These are phyloP conservation scores for Termitomyces sp. DNA, from an alignment of 768 basidiomycete genomes.

Conservation along the genomic window DNA sequence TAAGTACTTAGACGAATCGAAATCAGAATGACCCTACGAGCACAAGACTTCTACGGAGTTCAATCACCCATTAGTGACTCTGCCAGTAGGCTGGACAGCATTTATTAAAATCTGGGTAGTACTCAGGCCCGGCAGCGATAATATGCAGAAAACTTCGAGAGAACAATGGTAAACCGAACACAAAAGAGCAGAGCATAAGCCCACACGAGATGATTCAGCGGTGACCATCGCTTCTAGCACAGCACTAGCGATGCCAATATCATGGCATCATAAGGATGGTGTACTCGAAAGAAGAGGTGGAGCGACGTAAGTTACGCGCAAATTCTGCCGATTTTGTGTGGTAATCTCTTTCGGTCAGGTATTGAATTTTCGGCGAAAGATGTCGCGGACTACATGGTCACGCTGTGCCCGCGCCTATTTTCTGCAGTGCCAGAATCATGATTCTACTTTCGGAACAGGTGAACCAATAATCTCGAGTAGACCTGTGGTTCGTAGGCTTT, in stretches of 20 bases:
- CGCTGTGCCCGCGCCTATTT: not conserved
- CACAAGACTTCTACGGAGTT: too few relatives aligned
- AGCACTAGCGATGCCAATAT: slow-evolving; percentile 31
- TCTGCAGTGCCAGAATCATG: not conserved
- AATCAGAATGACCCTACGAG: too few relatives aligned
- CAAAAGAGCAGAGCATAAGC: too few relatives aligned
- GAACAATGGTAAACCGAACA: too few relatives aligned
- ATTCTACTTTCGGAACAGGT: not conserved
- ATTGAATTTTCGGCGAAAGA: slow-evolving; percentile 20
- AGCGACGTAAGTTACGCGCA: slow-evolving; percentile 56
- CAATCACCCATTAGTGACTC: too few relatives aligned
- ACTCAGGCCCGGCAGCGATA: too few relatives aligned
- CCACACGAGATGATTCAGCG: too few relatives aligned
- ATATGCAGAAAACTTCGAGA: too few relatives aligned
- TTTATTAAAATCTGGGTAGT: too few relatives aligned
- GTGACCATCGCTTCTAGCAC: too few relatives aligned
- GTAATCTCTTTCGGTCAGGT: not conserved
- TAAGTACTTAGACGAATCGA: too few relatives aligned
- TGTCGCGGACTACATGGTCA: not conserved
- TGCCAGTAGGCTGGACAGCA: too few relatives aligned
- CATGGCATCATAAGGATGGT: slow-evolving; percentile 71
- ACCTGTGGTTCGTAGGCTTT: not conserved
- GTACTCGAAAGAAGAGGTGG: slow-evolving; percentile 62
- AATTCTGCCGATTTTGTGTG: not conserved
- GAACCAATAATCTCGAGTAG: not conserved